Percentiles rank a stretch among this genome's conserved stretches.
Evolutionary conservation across 208 protist genomes (phyloP).

Genomic region (Leptomonas pyrrhocoris): DNA sequence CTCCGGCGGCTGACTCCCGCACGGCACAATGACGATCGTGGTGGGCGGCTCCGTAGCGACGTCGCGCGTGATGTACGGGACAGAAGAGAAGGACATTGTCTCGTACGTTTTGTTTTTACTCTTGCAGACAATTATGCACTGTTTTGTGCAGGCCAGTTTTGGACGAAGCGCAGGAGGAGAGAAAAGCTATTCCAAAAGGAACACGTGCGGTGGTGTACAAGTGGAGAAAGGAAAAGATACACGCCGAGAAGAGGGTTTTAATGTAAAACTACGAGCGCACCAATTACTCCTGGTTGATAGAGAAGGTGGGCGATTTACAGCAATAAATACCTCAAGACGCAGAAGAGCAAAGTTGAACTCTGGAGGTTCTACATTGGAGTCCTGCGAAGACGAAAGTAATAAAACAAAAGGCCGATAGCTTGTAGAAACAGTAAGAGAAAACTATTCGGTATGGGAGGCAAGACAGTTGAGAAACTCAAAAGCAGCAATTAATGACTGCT

Average conservation of each 20-base stretch:
- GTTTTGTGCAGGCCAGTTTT: neutral
- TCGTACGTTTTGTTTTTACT: neutral
- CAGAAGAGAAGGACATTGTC: conserved; percentile 14
- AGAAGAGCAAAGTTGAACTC: neutral
- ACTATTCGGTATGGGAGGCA: neutral
- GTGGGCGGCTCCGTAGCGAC: conserved; percentile 60
- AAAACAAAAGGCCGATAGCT: no score
- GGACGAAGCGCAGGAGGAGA: neutral
- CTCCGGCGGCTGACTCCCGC: conserved; percentile 37
- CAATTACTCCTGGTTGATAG: no score
- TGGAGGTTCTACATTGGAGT: no score
- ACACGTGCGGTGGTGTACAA: neutral
- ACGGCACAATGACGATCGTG: conserved; percentile 47
- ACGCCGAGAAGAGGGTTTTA: neutral
- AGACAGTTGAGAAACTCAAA: conserved; percentile 6
- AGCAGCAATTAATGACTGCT: conserved; percentile 1
- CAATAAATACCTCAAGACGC: neutral
- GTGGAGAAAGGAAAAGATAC: neutral
- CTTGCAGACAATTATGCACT: neutral
- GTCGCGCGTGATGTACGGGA: conserved; percentile 55
- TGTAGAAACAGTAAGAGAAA: neutral
- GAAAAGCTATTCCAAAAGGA: neutral
- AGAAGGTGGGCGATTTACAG: no score
- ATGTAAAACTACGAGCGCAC: no score
- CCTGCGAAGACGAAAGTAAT: neutral